These are phyloP conservation scores for Trichosporon faecale DNA, from an alignment of 1,284 basidiomycete genomes.

Conservation along the genomic window DNA sequence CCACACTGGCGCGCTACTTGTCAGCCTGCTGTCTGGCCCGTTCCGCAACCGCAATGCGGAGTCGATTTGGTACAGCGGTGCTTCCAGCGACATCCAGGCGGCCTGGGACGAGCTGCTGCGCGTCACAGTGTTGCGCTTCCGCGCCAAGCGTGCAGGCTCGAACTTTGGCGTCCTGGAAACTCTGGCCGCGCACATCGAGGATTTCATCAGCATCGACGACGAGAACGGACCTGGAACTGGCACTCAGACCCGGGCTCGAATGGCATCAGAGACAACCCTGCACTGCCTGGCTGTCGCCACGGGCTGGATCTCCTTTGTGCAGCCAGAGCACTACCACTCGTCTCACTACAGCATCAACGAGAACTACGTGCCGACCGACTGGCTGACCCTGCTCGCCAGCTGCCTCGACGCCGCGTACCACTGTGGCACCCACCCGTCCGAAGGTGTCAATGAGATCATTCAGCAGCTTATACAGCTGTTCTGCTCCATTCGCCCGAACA, in stretches of 20 bases:
- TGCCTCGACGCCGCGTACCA: conserved; percentile 33
- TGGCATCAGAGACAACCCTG: conserved; percentile 37
- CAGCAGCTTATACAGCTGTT: conserved; percentile 24
- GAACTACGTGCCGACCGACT: conserved; percentile 42
- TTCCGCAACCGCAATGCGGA: conserved; percentile 34
- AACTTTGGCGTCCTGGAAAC: conserved; percentile 47
- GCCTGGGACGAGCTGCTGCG: conserved; percentile 38
- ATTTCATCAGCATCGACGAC: conserved; percentile 28
- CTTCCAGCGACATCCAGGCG: conserved; percentile 28
- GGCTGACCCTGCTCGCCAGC: conserved; percentile 34
- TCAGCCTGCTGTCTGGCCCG: conserved; percentile 41
- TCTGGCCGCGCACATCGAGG: conserved; percentile 40
- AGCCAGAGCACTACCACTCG: conserved; percentile 28
- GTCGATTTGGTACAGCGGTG: conserved; percentile 38
- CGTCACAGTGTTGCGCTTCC: conserved; percentile 38
- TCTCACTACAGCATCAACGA: conserved; percentile 39
- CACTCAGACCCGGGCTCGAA: conserved; percentile 15
- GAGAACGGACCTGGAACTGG: neutral
- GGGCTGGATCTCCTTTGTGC: conserved; percentile 32
- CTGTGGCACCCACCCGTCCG: neutral
- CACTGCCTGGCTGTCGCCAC: conserved; percentile 38
- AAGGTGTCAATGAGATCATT: neutral
- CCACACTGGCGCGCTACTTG: conserved; percentile 44
- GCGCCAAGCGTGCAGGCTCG: conserved; percentile 39
- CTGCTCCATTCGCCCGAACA: conserved; percentile 24